Conservation (phyloP, 2,329 filamentous ascomycete species). For the Fusarium sp. region DNA sequence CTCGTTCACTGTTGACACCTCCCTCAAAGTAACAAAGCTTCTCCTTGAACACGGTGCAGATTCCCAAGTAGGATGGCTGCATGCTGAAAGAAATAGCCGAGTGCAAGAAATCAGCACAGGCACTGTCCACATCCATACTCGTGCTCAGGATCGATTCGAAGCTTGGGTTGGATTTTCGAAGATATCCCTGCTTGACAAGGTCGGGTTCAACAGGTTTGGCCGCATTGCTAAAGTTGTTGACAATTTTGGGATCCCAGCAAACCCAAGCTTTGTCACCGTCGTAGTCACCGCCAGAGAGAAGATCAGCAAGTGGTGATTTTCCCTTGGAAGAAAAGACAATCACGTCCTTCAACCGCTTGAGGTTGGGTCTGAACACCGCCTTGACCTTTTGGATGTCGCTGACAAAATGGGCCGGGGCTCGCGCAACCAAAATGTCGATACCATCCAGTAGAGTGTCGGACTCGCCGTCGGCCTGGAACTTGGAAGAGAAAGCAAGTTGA, state of each 20-base stretch:
- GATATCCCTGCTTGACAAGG: conserved; percentile 55
- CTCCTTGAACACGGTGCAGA: conserved; percentile 70
- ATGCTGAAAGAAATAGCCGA: conserved; percentile 66
- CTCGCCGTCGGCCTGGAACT: conserved; percentile 64
- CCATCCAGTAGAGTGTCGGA: conserved; percentile 63
- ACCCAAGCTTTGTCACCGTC: conserved; percentile 82
- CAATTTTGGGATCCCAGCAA: conserved; percentile 74
- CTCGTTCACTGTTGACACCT: conserved; percentile 55
- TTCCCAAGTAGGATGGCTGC: conserved; percentile 65
- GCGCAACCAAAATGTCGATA: conserved; percentile 69
- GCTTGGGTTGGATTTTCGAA: conserved; percentile 57
- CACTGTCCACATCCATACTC: conserved; percentile 43
- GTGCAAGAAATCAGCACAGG: conserved; percentile 57
- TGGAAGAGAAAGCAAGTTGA: conserved; percentile 71
- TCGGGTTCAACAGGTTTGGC: conserved; percentile 47
- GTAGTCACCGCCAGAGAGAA: conserved; percentile 80
- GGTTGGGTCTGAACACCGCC: conserved; percentile 63
- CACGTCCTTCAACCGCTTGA: conserved; percentile 77
- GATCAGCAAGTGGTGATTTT: conserved; percentile 67
- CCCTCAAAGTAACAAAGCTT: conserved; percentile 66
- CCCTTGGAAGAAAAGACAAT: conserved; percentile 77
- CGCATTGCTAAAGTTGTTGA: conserved; percentile 71
- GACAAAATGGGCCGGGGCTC: conserved; percentile 72
- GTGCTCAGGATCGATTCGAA: conserved; percentile 55
- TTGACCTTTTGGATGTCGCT: conserved; percentile 76